A percentile compares a stretch with the other conserved stretches of the same genome.
Conservation (phyloP, 2,329 filamentous ascomycete species). For the Paraphoma sp. region DNA sequence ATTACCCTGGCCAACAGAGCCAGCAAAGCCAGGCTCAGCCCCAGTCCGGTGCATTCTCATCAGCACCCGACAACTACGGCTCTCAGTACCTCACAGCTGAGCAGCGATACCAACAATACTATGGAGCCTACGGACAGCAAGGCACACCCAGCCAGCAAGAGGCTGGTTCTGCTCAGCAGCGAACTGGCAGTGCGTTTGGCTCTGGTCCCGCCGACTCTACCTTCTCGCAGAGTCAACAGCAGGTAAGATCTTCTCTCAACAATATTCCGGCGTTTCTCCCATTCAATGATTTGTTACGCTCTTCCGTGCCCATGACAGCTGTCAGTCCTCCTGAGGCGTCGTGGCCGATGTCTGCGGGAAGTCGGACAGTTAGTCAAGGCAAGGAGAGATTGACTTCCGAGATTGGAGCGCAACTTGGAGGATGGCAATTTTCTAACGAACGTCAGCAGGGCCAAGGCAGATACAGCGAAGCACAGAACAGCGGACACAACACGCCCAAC, state of each 20-base stretch:
- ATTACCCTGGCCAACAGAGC: conserved; percentile 53
- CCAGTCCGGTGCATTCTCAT: conserved; percentile 72
- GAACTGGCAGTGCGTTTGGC: conserved; percentile 78
- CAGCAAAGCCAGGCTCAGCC: conserved; percentile 62
- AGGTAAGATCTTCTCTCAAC: conserved; percentile 43
- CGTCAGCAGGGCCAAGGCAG: conserved; percentile 65
- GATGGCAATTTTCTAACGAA: conserved; percentile 20
- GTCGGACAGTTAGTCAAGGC: conserved; percentile 4
- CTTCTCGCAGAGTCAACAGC: conserved; percentile 69
- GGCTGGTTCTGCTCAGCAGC: conserved; percentile 72
- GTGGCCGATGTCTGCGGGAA: conserved; percentile 7
- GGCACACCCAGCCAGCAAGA: conserved; percentile 70
- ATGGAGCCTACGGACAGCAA: conserved; percentile 62
- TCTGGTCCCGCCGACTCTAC: conserved; percentile 65
- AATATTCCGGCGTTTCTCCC: conserved; percentile 1
- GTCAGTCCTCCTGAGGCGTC: conserved; percentile 5
- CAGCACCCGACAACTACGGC: conserved; percentile 79
- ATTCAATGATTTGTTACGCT: not conserved
- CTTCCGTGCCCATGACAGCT: not conserved
- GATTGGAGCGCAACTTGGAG: conserved; percentile 2
- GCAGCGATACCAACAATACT: conserved; percentile 74
- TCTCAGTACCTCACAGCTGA: conserved; percentile 81
- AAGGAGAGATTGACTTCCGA: conserved; percentile 11
- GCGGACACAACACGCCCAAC: conserved; percentile 90
- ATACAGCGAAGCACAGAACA: conserved; percentile 79